These are phyloP conservation scores for Trichoderma virens DNA, from an alignment of 495 filamentous ascomycete genomes.

Conservation along the genomic window DNA sequence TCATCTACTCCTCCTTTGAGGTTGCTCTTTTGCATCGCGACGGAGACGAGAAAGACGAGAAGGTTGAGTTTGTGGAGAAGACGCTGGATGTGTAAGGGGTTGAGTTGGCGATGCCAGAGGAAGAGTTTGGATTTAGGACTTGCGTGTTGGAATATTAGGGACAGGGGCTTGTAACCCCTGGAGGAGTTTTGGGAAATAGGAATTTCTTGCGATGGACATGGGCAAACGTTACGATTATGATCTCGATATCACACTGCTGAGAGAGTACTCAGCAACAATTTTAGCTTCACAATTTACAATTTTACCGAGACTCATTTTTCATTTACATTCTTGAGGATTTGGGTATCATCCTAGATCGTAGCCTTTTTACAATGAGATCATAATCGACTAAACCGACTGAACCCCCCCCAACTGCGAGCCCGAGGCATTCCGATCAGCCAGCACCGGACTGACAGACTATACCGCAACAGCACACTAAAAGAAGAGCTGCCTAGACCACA, in stretches of 20 bases:
- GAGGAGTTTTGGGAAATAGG: background rate
- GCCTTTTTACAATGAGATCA: background rate
- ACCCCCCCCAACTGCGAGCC: too few species aligned
- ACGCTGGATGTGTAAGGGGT: background rate
- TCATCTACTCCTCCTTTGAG: constrained; percentile 1
- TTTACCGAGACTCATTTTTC: background rate
- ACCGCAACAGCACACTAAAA: too few species aligned
- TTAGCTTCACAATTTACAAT: background rate
- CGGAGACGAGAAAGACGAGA: background rate
- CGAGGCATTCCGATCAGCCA: too few species aligned
- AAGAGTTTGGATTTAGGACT: background rate
- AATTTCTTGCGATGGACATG: background rate
- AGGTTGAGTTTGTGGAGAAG: constrained; percentile 1
- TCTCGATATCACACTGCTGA: background rate
- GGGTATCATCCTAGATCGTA: background rate
- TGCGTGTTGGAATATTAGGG: background rate
- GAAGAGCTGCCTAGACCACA: too few species aligned
- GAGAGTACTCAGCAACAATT: background rate
- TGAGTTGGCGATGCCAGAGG: background rate
- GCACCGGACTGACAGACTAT: too few species aligned
- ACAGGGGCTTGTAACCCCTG: background rate
- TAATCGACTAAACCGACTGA: too few species aligned
- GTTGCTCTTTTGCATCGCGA: background rate
- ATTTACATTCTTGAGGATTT: background rate
- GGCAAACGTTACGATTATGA: background rate